Evolutionary conservation across 2,329 filamentous ascomycete species (phyloP).

Genomic region (Xylariaceae sp.): DNA sequence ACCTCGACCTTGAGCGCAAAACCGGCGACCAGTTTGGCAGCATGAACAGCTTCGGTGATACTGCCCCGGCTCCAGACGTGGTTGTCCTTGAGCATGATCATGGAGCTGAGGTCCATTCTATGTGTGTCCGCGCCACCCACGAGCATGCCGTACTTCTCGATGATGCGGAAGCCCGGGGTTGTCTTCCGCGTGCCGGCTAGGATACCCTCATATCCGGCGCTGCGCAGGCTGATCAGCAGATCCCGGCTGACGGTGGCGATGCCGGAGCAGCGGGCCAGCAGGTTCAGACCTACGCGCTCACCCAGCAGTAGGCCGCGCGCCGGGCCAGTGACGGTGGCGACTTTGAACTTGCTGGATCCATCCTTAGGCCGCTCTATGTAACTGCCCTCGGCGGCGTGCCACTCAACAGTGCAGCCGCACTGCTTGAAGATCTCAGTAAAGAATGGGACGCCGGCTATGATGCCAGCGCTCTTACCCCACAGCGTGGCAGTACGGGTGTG

Average conservation of each 20-base stretch:
- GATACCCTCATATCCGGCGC: conserved; percentile 77
- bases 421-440: conserved; percentile 93
- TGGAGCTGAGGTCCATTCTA: conserved; percentile 85
- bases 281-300: conserved; percentile 91
- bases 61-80: conserved; percentile 91
- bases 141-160: conserved; percentile 98
- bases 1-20: conserved; percentile 96
- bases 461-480: conserved; percentile 73
- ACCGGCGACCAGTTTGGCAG: conserved; percentile 82
- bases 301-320: conserved; percentile 83
- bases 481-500: conserved; percentile 67
- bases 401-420: conserved; percentile 88
- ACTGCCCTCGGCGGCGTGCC: conserved; percentile 80
- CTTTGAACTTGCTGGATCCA: conserved; percentile 57
- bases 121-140: conserved; percentile 92
- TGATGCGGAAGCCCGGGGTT: conserved; percentile 90
- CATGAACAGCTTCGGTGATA: conserved; percentile 83
- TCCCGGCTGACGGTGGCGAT: conserved; percentile 74
- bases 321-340: conserved; percentile 86
- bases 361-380: conserved; percentile 67
- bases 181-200: conserved; percentile 97
- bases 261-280: conserved; percentile 87
- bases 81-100: conserved; percentile 99
- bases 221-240: conserved; percentile 61
- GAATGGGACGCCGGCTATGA: conserved; percentile 92